A percentile compares a stretch with the other conserved stretches of the same genome.
Conservation (phyloP, 345 rosid species). For the Moricandia arvensis region DNA sequence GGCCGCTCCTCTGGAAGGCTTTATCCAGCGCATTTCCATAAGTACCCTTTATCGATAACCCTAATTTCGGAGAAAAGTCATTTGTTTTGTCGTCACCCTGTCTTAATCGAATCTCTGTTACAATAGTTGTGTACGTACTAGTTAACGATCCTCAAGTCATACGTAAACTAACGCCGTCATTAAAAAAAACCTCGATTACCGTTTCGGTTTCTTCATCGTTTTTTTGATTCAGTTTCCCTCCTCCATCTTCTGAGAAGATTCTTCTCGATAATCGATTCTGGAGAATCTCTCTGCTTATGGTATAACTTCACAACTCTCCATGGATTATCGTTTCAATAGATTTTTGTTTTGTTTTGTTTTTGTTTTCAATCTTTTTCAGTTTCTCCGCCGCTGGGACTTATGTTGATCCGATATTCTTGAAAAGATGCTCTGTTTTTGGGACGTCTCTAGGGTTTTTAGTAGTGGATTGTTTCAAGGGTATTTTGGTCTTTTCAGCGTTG, state of each 20-base stretch:
- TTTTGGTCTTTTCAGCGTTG: constrained; percentile 23
- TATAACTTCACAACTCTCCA: constrained; percentile 32
- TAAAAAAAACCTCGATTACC: background rate
- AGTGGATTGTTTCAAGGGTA: constrained; percentile 28
- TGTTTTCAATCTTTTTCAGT: background rate
- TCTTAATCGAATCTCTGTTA: constrained; percentile 12
- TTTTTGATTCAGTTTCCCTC: constrained; percentile 5
- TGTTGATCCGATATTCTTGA: background rate
- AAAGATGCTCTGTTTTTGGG: background rate
- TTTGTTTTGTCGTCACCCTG: constrained; percentile 10
- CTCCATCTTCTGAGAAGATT: constrained; percentile 1
- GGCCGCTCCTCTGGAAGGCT: constrained; percentile 12
- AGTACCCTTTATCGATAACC: constrained; percentile 8
- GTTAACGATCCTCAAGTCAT: too few species aligned
- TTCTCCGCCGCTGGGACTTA: constrained; percentile 9
- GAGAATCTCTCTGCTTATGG: constrained; percentile 34
- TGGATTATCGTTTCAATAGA: background rate
- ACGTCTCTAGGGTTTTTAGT: constrained; percentile 16
- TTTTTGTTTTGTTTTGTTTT: background rate
- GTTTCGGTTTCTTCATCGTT: constrained; percentile 10
- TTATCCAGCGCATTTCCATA: background rate
- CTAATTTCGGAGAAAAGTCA: constrained; percentile 1
- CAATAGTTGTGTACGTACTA: background rate
- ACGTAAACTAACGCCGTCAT: constrained; percentile 26
- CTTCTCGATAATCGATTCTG: background rate